phyloP scores from a whole-genome alignment of 176 grass and related monocot genomes.

The Oryza meyeriana region DNA sequence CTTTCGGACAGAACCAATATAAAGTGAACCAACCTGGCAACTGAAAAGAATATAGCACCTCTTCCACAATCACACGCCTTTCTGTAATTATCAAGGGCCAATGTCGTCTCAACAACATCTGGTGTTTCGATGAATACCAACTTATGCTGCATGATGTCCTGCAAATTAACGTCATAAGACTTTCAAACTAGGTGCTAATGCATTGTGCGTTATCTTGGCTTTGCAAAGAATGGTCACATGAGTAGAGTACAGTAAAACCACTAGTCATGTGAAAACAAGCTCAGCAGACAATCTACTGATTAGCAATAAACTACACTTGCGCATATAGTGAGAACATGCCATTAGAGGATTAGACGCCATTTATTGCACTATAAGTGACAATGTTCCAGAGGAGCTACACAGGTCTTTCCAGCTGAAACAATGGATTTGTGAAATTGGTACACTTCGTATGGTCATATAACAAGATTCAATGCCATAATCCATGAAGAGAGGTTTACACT shows the following conservation, averaged over 20 bases:
- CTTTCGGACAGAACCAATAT: neutral
- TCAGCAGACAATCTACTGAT: neutral
- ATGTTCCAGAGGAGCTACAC: neutral
- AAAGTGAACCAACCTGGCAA: conserved; percentile 65
- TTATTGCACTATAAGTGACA: neutral
- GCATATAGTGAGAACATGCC: conserved; percentile 1
- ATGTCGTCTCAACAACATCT: conserved; percentile 96
- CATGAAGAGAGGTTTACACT: neutral
- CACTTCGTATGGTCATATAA: neutral
- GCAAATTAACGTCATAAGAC: conserved; percentile 35
- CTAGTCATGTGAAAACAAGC: conserved; percentile 4
- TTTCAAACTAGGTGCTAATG: neutral
- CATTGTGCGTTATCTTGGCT: neutral
- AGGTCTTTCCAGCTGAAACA: conserved; percentile 3
- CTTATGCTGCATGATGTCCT: conserved; percentile 99
- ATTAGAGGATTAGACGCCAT: conserved; percentile 16
- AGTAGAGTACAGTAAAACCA: neutral
- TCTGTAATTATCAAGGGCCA: conserved; percentile 98
- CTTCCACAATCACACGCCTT: conserved; percentile 93
- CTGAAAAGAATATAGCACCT: conserved; percentile 95
- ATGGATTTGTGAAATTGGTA: neutral
- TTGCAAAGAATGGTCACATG: neutral
- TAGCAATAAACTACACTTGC: neutral
- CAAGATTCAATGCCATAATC: neutral
- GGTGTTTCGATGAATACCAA: conserved; percentile 98